A percentile compares a stretch with the other conserved stretches of the same genome.
These are phyloP conservation scores for Epithele typhae DNA, from an alignment of 768 basidiomycete species.

Conservation along the genomic window DNA sequence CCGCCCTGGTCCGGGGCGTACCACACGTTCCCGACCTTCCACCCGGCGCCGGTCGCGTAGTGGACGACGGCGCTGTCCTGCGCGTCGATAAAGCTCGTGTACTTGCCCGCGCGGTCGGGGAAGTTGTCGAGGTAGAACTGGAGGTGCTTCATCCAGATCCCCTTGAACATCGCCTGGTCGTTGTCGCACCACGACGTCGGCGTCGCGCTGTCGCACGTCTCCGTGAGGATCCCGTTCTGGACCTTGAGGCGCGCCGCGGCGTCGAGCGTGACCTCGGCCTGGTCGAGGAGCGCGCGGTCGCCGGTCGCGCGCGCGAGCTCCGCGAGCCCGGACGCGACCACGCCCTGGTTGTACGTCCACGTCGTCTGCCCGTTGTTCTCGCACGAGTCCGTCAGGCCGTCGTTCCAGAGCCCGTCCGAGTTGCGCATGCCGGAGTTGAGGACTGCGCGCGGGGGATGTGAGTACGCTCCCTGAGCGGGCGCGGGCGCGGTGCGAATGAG, in stretches of 20 bases:
- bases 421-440: conserved; percentile 42
- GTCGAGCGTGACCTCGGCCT: conserved; percentile 19
- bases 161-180: conserved; percentile 10
- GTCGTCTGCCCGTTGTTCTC: conserved; percentile 35
- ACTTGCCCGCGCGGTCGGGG: conserved; percentile 9
- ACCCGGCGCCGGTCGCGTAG: conserved; percentile 1
- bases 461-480: no score
- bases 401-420: conserved; percentile 41
- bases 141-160: conserved; percentile 18
- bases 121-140: conserved; percentile 17
- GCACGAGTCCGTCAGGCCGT: conserved; percentile 19
- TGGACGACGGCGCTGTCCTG: conserved; percentile 9
- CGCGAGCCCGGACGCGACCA: conserved; percentile 50
- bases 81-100: conserved; percentile 12
- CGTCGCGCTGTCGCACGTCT: conserved; percentile 18
- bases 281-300: conserved; percentile 6
- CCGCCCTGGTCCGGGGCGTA: conserved; percentile 26
- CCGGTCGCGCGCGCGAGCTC: conserved; percentile 28
- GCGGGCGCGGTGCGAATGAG: not conserved
- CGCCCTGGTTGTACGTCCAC: conserved; percentile 60
- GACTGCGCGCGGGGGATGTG: no score
- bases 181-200: conserved; percentile 8
- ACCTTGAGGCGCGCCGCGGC: conserved; percentile 11
- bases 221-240: conserved; percentile 10
- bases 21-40: conserved; percentile 33